phyloP scores from a whole-genome alignment of 208 protist genomes.

The Acanthamoeba triangularis region DNA sequence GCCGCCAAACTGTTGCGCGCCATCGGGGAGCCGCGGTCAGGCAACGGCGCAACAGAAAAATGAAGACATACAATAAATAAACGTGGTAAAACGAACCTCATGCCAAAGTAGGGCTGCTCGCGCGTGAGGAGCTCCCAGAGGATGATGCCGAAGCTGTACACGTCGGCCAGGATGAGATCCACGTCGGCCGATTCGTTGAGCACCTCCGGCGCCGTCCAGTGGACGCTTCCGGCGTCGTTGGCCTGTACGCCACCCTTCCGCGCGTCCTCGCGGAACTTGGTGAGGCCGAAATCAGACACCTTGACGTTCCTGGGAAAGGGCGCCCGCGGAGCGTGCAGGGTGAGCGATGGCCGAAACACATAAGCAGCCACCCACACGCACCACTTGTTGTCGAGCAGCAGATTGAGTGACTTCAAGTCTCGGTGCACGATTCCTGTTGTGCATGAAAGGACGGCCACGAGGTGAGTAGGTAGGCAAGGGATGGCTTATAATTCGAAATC shows the following conservation, averaged over 20 bases:
- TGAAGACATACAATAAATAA: background rate
- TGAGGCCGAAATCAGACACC: constrained; percentile 57
- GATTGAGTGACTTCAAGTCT: constrained; percentile 9
- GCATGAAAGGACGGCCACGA: background rate
- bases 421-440: constrained; percentile 49
- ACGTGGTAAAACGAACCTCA: background rate
- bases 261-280: constrained; percentile 19
- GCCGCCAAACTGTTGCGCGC: background rate
- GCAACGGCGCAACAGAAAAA: constrained; percentile 43
- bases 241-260: background rate
- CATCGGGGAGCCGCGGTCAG: too few species aligned
- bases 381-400: constrained; percentile 49
- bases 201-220: background rate
- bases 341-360: background rate
- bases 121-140: background rate
- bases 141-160: constrained; percentile 32
- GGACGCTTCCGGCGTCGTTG: constrained; percentile 25
- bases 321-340: background rate
- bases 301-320: background rate
- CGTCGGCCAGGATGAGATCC: background rate
- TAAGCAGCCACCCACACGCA: background rate
- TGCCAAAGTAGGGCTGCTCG: background rate
- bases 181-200: background rate
- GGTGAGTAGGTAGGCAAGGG: too few species aligned
- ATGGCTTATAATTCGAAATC: too few species aligned